Evolutionary conservation across 2,329 filamentous ascomycete genomes (phyloP).

Genomic region (Claviceps purpurea): DNA sequence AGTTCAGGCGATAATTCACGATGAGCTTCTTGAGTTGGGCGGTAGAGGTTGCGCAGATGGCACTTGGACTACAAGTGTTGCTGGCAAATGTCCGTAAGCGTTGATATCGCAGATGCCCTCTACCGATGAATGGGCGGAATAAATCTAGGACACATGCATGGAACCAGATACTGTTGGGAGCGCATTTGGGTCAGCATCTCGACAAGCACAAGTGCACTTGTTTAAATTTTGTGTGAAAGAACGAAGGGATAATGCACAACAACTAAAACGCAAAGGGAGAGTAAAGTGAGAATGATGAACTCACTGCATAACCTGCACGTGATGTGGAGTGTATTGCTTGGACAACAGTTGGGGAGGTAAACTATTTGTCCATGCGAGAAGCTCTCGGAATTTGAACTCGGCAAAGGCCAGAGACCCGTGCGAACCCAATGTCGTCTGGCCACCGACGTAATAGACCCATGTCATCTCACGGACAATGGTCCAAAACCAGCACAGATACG

Average conservation of each 20-base stretch:
- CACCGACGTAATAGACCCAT: slow-evolving; percentile 13
- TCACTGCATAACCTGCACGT: slow-evolving; percentile 14
- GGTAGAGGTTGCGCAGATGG: slow-evolving; percentile 18
- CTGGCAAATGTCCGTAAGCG: slow-evolving; percentile 15
- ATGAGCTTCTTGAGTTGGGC: slow-evolving; percentile 23
- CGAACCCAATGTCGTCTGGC: slow-evolving; percentile 3
- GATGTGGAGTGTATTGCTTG: slow-evolving; percentile 12
- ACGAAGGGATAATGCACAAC: too few species aligned
- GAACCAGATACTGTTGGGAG: slow-evolving; percentile 9
- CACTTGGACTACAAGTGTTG: slow-evolving; percentile 10
- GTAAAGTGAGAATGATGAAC: neutral
- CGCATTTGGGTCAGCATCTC: neutral
- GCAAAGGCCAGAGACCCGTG: slow-evolving; percentile 11
- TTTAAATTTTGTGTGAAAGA: too few species aligned
- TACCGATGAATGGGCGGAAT: slow-evolving; percentile 14
- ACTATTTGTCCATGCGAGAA: slow-evolving; percentile 18
- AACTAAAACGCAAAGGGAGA: neutral
- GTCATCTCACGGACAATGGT: slow-evolving; percentile 15
- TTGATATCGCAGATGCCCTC: neutral
- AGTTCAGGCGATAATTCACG: slow-evolving; percentile 18
- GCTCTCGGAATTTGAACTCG: slow-evolving; percentile 20
- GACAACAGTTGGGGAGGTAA: slow-evolving; percentile 12
- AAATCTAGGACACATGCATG: slow-evolving; percentile 11
- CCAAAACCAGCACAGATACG: slow-evolving; percentile 20
- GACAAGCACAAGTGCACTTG: neutral